Evolutionary conservation across 768 basidiomycete species (phyloP), one percentile per base, ranked within the genome.

Genomic region (Xanthoconium purpureum): DNA sequence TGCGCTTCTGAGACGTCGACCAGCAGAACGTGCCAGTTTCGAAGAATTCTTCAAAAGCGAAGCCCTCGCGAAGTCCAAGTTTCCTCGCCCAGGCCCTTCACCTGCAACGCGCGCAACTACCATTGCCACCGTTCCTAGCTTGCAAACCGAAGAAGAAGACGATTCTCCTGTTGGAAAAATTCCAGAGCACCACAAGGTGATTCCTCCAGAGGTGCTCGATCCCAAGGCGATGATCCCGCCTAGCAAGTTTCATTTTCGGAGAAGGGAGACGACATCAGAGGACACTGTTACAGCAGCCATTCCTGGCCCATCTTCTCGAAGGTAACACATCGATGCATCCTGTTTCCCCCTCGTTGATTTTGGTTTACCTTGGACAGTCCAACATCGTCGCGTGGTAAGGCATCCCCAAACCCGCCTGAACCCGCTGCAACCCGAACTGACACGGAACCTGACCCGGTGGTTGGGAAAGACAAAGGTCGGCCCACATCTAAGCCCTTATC

Each of bases 41-140:
- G 91, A 95, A 13, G 91, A 94, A 40, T 98, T 97, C 74, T 99
- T 99, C 69, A 78, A 80, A 50, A 91, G 89, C 60, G 80, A 79
- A 33, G 94, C 88, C 36, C 76, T 89, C 61, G 85, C 80, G 29
- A 89, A 87, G 68, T 87, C 82, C 38, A 92, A 87, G 73, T 91
- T 91, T 65, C 84, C 87, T 7, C 75, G 84, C 44, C 83, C 84
- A 8, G 54, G 37, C 17, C 49, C 62, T 14, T 28, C 65, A 60
- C 42, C 53, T 48, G 36, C 57, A 17, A 61, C 38, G 3, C 66
- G 60, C 9, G 37, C 48, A n/a, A 51, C 57, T 5, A 42, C 47
- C 8, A 53, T 64, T 7, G 44, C 55, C 5, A 51, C 60, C 6
- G 55, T 32, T 45, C 50, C 55, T 1, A 68, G 64, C 24, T 47